A percentile compares a stretch with the other conserved stretches of the same genome.
phyloP scores from a whole-genome alignment of 2,329 filamentous ascomycete species.

The Neoscytalidium dimidiatum region DNA sequence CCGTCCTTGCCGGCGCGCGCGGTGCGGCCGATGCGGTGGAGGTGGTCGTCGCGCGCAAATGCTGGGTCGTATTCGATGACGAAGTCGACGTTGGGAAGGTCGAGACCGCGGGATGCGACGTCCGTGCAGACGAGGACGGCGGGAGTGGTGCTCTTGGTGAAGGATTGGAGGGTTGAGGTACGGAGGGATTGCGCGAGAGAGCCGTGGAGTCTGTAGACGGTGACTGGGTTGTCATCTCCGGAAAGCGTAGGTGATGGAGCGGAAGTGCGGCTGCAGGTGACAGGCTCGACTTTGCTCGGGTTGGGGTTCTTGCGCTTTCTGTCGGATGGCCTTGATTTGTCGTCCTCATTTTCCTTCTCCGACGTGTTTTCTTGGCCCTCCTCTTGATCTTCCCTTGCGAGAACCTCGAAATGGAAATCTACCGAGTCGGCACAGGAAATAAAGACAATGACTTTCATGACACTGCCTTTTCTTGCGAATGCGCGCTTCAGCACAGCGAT shows the following conservation, averaged over 20 bases:
- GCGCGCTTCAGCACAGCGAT: slow-evolving; percentile 81
- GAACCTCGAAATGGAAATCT: slow-evolving; percentile 90
- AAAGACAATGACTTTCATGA: slow-evolving; percentile 97
- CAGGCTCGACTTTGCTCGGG: slow-evolving; percentile 25
- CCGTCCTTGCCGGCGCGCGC: slow-evolving; percentile 89
- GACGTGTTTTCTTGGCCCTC: slow-evolving; percentile 23
- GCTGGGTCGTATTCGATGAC: slow-evolving; percentile 96
- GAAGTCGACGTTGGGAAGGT: slow-evolving; percentile 91
- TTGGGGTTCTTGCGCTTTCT: background rate
- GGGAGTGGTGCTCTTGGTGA: slow-evolving; percentile 71
- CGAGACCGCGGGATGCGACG: slow-evolving; percentile 91
- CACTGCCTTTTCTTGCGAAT: slow-evolving; percentile 83
- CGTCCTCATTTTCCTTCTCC: slow-evolving; percentile 24
- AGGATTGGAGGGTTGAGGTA: slow-evolving; percentile 81
- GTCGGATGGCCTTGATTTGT: slow-evolving; percentile 24
- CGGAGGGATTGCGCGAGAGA: slow-evolving; percentile 86
- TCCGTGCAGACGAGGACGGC: slow-evolving; percentile 91
- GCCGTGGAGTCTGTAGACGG: slow-evolving; percentile 84
- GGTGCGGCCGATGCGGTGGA: slow-evolving; percentile 92
- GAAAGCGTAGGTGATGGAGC: slow-evolving; percentile 63
- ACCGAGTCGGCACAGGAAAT: slow-evolving; percentile 96
- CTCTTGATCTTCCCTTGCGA: slow-evolving; percentile 48
- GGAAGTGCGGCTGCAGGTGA: slow-evolving; percentile 60
- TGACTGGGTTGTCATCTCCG: slow-evolving; percentile 73
- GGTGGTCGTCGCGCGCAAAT: slow-evolving; percentile 88